phyloP scores from a whole-genome alignment of 495 filamentous ascomycete species.

The Darksidea phi region DNA sequence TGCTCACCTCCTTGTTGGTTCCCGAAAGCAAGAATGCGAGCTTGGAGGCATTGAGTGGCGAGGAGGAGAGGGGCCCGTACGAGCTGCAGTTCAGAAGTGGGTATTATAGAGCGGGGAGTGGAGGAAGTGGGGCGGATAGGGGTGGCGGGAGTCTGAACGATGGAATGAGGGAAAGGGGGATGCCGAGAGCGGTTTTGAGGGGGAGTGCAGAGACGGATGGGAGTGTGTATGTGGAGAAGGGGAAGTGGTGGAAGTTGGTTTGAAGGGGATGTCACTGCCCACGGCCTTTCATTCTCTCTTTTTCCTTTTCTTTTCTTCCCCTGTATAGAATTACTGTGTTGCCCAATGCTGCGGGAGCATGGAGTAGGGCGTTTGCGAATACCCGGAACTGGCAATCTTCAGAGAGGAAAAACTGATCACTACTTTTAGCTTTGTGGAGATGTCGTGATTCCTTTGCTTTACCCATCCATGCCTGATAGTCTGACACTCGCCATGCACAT shows the following conservation, averaged over 20 bases:
- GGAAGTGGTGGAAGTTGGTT: slow-evolving; percentile 17
- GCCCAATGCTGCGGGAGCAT: too few relatives aligned
- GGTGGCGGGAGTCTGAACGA: background rate
- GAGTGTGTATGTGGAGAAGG: background rate
- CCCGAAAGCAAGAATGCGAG: slow-evolving; percentile 27
- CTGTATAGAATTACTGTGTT: too few relatives aligned
- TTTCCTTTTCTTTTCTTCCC: too few relatives aligned
- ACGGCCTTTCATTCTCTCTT: too few relatives aligned
- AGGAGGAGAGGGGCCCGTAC: slow-evolving; percentile 24
- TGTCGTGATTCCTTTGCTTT: too few relatives aligned
- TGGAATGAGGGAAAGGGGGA: background rate
- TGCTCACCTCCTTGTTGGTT: slow-evolving; percentile 27
- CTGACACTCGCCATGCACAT: too few relatives aligned
- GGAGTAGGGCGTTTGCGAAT: too few relatives aligned
- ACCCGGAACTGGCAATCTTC: too few relatives aligned
- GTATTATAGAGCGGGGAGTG: slow-evolving; percentile 16
- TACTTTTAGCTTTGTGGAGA: too few relatives aligned
- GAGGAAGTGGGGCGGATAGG: background rate
- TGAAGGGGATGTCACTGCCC: too few relatives aligned
- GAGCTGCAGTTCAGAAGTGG: slow-evolving; percentile 32
- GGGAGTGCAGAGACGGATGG: background rate
- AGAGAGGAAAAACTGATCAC: too few relatives aligned
- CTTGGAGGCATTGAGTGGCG: slow-evolving; percentile 27
- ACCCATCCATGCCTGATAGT: too few relatives aligned
- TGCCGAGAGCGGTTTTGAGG: background rate